Evolutionary conservation across 371 early-diverging fungal species (phyloP), one percentile per base, ranked within the genome.

Genomic region (Phascolomyces articulosus): DNA sequence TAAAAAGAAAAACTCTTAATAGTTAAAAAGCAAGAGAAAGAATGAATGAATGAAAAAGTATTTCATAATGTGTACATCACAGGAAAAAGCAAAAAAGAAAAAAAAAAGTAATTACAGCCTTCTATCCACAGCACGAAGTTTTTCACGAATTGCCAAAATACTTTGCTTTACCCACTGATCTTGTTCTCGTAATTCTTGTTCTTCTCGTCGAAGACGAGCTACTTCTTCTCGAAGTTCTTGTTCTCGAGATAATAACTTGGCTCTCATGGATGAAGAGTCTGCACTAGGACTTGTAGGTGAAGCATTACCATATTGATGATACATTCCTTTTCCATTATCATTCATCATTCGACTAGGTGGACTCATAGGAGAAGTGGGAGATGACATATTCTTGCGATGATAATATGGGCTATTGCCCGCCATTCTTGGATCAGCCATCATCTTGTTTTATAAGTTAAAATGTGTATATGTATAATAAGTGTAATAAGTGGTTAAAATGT

Each of bases 141-240:
- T 72, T 58, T 80, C 78, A 51, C 72, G 66, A 15, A 80, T 73
- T 3, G 69, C 72, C 2, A 65, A 55, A 41, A 80, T 77, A 29
- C 72, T 73, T 49, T 74, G 76, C 53, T 80, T 80, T 49, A 80
- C 69, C 62, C 63, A 63, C 44, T 72, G 51, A 44, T 78, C 81
- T 63, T 80, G 75, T 20, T 75, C 72, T 53, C 67, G 48, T 29
- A 80, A 69, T 49, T 72, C 78, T 65, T 78, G 73, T 53, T 74
- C 72, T 58, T 80, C 78, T 59, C 68, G 68, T 70, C 71, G 60
- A 18, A 80, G 66, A 51, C 69, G 69, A 40, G 75, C 81, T 38
- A 80, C 78, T 59, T 80, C 81, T 54, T 78, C 76, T 28, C 61
- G 64, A 18, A 80, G 66, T 53, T 74, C 71, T 31, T 80, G 73